Percentiles rank a stretch among this genome's conserved stretches.
Conservation (phyloP, 2,329 filamentous ascomycete species). For the Microdochium nivale region DNA sequence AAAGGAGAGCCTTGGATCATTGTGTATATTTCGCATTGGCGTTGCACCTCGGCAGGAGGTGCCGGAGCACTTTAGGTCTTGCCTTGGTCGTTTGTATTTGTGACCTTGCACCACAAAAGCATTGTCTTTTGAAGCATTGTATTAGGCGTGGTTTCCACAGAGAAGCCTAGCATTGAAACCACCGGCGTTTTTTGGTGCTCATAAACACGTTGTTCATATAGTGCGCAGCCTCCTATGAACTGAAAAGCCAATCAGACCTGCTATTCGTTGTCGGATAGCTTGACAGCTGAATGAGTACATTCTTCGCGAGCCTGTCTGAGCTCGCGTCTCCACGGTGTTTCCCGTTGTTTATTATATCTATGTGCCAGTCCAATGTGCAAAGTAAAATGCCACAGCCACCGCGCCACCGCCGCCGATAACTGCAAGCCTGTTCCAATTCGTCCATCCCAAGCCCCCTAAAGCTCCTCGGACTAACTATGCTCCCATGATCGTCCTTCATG, state of each 20-base stretch:
- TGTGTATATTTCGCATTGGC: not conserved
- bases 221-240: not conserved
- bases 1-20: not conserved
- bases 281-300: no score
- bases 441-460: no score
- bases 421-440: no score
- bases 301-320: no score
- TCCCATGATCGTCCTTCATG: no score
- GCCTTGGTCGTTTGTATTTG: not conserved
- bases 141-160: not conserved
- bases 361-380: no score
- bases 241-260: no score
- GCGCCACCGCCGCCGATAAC: not conserved
- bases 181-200: not conserved
- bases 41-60: conserved; percentile 1
- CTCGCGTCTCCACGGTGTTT: no score
- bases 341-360: no score
- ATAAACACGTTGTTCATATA: not conserved
- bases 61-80: not conserved
- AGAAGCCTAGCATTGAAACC: not conserved
- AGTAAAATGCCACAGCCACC: no score
- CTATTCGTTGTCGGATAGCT: no score
- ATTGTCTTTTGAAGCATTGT: not conserved
- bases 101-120: not conserved
- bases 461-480: no score